Evolutionary conservation across 257 asterid genomes (phyloP).

Genomic region (Nicotiana sylvestris): DNA sequence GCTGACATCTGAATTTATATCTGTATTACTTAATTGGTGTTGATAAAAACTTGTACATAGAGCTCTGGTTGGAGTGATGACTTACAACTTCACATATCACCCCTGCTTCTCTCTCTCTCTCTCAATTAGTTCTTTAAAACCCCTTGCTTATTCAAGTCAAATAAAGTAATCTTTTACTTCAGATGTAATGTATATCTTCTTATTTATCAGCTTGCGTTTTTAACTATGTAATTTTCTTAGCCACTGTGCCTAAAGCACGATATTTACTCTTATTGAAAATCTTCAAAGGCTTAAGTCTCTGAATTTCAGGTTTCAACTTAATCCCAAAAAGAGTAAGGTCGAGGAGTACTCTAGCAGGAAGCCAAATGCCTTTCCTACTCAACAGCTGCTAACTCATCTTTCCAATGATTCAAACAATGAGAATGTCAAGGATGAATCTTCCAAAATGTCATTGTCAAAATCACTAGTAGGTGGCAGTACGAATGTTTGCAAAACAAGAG

Average conservation of each 20-base stretch:
- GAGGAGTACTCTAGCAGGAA: slow-evolving; percentile 52
- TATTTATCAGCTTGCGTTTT: neutral
- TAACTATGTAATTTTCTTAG: neutral
- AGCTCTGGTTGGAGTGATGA: neutral
- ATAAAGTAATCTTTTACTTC: neutral
- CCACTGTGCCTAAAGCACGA: neutral
- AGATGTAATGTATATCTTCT: slow-evolving; percentile 4
- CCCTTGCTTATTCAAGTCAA: slow-evolving; percentile 8
- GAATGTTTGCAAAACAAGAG: slow-evolving; percentile 73
- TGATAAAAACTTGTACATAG: neutral
- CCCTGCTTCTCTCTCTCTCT: neutral
- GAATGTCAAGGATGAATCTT: slow-evolving; percentile 58
- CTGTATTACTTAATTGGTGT: neutral
- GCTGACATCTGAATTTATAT: neutral
- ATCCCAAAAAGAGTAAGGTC: slow-evolving; percentile 66
- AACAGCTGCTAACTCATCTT: slow-evolving; percentile 37
- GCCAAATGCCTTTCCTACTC: slow-evolving; percentile 39
- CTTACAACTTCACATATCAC: neutral
- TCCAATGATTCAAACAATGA: slow-evolving; percentile 62
- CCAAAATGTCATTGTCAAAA: slow-evolving; percentile 71
- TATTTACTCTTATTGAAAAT: neutral
- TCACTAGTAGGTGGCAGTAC: slow-evolving; percentile 77
- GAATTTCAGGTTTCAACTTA: slow-evolving; percentile 65
- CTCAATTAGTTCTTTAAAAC: neutral
- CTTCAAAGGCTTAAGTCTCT: slow-evolving; percentile 1